Evolutionary conservation across 768 basidiomycete genomes (phyloP), one percentile per base, ranked within the genome.

Genomic region (Podaxis rugospora): DNA sequence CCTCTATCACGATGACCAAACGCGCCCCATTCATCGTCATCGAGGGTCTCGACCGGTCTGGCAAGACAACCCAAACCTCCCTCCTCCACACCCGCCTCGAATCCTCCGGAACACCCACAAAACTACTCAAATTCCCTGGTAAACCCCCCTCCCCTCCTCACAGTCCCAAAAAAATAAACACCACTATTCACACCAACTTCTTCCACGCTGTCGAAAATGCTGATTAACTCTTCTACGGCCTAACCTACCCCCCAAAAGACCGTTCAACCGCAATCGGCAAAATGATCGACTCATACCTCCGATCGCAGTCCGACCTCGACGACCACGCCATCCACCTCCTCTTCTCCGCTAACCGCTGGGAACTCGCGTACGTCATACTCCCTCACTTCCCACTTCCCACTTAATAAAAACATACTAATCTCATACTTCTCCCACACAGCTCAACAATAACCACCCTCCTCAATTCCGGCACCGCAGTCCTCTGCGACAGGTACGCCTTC

Each of bases 291-390:
- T 82, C 88, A 27, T 99, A 98, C 72, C 80, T 99, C 58, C 86
- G 85, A 51, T 90, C 90, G 13, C 74, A 91, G 54, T 81, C 89
- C 13, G 93, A 98, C 13, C 80, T 99, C 53, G 94, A 96, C 71
- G 95, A 98, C 75, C 89, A 80, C 63, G 91, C 88, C 1, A 87
- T 98, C 52, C 96, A 98, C 70, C 84, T 98, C 2, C 83, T 99
- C 59, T 98, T 99, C 79, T 89, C 93, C 47, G 97, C 95, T 1
- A 99, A 99, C 70, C 83, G 96, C 37, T 98, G 97, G 97, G 95
- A 98, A 71, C 83, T 90, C 63, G 88, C 89, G 92, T 96, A 69
- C 57, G 84, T 28, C 23, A 23, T 27, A 18, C 21, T 7, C 35
- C 23, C 23, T 23, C 27, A n/a, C 35, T 32, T 14, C 7, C 28